Conservation (phyloP, 768 basidiomycete species). For the Cantharellus cinnabarinus region DNA sequence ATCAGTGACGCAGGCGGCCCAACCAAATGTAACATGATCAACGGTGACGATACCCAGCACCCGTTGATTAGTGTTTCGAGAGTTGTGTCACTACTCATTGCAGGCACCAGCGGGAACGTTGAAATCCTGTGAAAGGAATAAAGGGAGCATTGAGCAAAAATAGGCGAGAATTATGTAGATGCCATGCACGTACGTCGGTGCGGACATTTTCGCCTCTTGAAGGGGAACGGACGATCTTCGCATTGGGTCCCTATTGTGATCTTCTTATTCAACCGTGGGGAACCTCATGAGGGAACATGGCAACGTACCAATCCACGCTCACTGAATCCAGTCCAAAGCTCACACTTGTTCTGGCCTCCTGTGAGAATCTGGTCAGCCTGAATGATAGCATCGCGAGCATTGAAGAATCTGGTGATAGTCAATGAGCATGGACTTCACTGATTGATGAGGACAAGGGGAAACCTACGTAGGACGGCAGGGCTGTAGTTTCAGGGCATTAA, state of each 20-base stretch:
- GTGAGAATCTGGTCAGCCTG: constrained; percentile 81
- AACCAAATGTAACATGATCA: no score
- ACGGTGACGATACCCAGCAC: no score
- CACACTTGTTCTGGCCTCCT: constrained; percentile 81
- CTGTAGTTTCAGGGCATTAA: constrained; percentile 90
- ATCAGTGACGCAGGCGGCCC: no score
- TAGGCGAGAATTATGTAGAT: no score
- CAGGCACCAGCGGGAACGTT: no score
- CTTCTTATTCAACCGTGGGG: neutral
- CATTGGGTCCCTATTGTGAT: constrained; percentile 28
- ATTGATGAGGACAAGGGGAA: no score
- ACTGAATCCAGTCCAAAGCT: constrained; percentile 71
- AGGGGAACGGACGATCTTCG: constrained; percentile 48
- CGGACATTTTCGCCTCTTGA: constrained; percentile 93
- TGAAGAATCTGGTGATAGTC: constrained; percentile 36
- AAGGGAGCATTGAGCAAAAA: no score
- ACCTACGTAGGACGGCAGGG: constrained; percentile 46
- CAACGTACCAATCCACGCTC: constrained; percentile 42
- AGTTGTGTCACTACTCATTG: no score
- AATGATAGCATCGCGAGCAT: constrained; percentile 75
- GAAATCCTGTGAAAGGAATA: no score
- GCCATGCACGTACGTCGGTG: constrained; percentile 24
- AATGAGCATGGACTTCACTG: neutral
- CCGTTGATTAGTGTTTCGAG: no score
- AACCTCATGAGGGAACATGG: no score